Conservation (phyloP, 1,284 basidiomycete genomes). For the Pholiota adiposa region DNA sequence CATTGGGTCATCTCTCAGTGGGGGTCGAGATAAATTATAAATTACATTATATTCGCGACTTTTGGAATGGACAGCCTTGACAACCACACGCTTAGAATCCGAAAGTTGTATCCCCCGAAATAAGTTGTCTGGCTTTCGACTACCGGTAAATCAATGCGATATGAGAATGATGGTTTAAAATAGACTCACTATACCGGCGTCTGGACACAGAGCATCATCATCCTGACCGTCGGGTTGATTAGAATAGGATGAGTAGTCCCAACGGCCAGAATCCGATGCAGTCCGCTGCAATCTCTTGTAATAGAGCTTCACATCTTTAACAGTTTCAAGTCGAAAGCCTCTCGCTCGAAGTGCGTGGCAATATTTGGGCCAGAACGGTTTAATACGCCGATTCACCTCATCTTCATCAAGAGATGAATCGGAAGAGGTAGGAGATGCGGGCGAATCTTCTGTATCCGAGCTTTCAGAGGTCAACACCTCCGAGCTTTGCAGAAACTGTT, state of each 20-base stretch:
- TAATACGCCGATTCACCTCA: conserved; percentile 57
- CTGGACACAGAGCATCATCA: conserved; percentile 66
- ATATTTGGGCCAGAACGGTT: conserved; percentile 65
- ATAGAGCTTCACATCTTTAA: conserved; percentile 62
- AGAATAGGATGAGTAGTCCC: conserved; percentile 1
- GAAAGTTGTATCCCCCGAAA: conserved; percentile 62
- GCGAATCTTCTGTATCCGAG: conserved; percentile 29
- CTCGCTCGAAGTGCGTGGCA: conserved; percentile 48
- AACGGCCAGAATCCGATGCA: background rate
- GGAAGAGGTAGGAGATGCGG: conserved; percentile 46
- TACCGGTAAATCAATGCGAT: conserved; percentile 10
- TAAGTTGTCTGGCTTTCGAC: conserved; percentile 63
- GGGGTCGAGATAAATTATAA: conserved; percentile 53
- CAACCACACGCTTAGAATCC: conserved; percentile 57
- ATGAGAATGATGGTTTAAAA: conserved; percentile 7
- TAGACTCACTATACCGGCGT: conserved; percentile 65
- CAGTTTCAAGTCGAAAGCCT: conserved; percentile 70
- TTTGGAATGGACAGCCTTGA: conserved; percentile 66
- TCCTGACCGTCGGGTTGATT: conserved; percentile 32
- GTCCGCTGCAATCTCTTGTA: conserved; percentile 39
- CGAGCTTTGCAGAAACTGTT: conserved; percentile 15
- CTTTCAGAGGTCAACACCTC: conserved; percentile 22
- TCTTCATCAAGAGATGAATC: conserved; percentile 64
- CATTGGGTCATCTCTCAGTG: conserved; percentile 58
- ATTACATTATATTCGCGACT: conserved; percentile 68